Evolutionary conservation across 495 filamentous ascomycete genomes (phyloP).

Genomic region (Neurospora hispaniola): DNA sequence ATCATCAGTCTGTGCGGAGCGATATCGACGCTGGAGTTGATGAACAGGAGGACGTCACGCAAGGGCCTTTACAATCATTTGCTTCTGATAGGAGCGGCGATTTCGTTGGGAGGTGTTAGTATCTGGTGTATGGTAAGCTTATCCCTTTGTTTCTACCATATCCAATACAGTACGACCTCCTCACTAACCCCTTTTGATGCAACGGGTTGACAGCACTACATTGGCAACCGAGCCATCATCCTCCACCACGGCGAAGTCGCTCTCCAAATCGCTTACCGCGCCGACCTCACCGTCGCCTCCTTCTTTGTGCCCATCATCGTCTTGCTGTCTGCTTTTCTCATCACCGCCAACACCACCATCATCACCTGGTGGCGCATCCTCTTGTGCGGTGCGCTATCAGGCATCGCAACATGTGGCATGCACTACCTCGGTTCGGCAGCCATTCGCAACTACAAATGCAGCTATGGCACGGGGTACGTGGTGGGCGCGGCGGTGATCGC

Average conservation of each 20-base stretch:
- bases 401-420: conserved; percentile 73
- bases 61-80: conserved; percentile 66
- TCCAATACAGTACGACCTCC: no score
- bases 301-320: conserved; percentile 74
- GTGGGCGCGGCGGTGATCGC: conserved; percentile 63
- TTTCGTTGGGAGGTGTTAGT: conserved; percentile 73
- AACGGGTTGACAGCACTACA: conserved; percentile 46
- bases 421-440: conserved; percentile 81
- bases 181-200: no score
- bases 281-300: conserved; percentile 62
- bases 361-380: conserved; percentile 47
- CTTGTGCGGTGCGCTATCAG: conserved; percentile 56
- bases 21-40: conserved; percentile 67
- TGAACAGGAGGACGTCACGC: conserved; percentile 61
- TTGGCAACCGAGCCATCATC: conserved; percentile 70
- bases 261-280: conserved; percentile 64
- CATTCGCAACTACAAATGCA: conserved; percentile 63
- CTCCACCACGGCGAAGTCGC: conserved; percentile 49
- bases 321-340: conserved; percentile 59
- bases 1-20: conserved; percentile 69
- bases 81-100: conserved; percentile 57
- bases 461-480: conserved; percentile 48
- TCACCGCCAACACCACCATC: conserved; percentile 45
- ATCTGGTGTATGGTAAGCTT: conserved; percentile 48
- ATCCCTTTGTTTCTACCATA: no score